A percentile compares a stretch with the other conserved stretches of the same genome.
Evolutionary conservation across 2,329 filamentous ascomycete genomes (phyloP).

Genomic region (Ceratocystis cubensis): DNA sequence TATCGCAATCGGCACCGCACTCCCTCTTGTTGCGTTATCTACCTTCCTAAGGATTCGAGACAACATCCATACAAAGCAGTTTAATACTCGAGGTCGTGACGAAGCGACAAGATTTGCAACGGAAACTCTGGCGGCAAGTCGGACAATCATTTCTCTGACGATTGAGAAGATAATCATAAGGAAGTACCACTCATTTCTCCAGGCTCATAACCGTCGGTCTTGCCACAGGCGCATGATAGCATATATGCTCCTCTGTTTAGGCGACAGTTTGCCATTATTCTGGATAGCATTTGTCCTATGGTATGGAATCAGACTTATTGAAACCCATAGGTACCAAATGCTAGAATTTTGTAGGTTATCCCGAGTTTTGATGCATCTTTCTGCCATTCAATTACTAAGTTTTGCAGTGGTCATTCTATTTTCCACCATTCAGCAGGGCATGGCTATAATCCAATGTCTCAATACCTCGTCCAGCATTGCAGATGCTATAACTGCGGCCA

Average conservation of each 20-base stretch:
- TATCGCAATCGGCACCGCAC: conserved; percentile 29
- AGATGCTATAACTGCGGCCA: conserved; percentile 46
- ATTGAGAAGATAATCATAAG: conserved; percentile 24
- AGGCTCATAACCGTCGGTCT: conserved; percentile 15
- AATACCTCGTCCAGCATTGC: conserved; percentile 54
- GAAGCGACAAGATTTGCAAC: conserved; percentile 17
- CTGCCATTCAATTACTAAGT: neutral
- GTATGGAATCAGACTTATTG: conserved; percentile 20
- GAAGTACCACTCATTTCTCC: conserved; percentile 18
- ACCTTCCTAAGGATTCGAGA: conserved; percentile 39
- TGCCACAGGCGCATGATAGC: conserved; percentile 12
- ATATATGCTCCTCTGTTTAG: conserved; percentile 17
- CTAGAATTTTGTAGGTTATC: conserved; percentile 21
- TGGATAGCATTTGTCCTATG: conserved; percentile 22
- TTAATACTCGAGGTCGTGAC: conserved; percentile 17
- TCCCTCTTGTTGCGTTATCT: conserved; percentile 29
- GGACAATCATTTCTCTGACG: conserved; percentile 26
- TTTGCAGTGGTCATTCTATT: conserved; percentile 21
- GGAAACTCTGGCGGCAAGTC: conserved; percentile 16
- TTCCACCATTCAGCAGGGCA: conserved; percentile 20
- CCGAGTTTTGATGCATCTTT: neutral
- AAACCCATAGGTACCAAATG: conserved; percentile 15
- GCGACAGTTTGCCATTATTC: conserved; percentile 20
- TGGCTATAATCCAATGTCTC: conserved; percentile 44
- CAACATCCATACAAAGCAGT: conserved; percentile 14